These are phyloP conservation scores for Diospyros kaki DNA, from an alignment of 148 eudicot genomes.

Conservation along the genomic window DNA sequence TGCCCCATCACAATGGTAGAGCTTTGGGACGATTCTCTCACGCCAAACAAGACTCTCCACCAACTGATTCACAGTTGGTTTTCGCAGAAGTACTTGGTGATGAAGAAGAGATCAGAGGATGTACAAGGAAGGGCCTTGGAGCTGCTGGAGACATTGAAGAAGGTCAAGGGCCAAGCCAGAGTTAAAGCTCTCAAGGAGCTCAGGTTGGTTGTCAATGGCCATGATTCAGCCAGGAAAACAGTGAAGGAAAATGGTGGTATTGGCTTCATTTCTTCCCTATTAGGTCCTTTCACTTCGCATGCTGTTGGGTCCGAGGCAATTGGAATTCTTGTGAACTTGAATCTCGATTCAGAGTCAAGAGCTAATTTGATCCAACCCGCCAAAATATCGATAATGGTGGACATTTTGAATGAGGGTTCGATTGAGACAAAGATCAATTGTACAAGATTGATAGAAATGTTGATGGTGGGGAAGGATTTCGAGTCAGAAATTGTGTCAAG, in stretches of 20 bases:
- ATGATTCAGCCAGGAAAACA: constrained; percentile 59
- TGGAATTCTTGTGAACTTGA: constrained; percentile 64
- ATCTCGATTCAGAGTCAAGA: constrained; percentile 40
- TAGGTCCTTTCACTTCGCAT: constrained; percentile 76
- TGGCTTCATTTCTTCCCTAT: constrained; percentile 43
- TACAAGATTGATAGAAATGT: constrained; percentile 46
- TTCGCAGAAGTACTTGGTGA: constrained; percentile 59
- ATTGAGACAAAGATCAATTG: constrained; percentile 80
- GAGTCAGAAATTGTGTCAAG: constrained; percentile 60
- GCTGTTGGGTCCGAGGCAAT: constrained; percentile 81
- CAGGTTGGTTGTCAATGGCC: constrained; percentile 37
- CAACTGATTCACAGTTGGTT: constrained; percentile 72
- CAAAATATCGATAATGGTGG: constrained; percentile 71
- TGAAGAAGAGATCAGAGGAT: constrained; percentile 88
- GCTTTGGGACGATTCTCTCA: constrained; percentile 74
- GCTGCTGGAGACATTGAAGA: constrained; percentile 63
- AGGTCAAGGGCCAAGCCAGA: constrained; percentile 68
- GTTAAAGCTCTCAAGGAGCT: constrained; percentile 68
- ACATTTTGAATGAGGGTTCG: constrained; percentile 88
- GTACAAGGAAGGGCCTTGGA: constrained; percentile 80
- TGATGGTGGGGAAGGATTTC: constrained; percentile 46
- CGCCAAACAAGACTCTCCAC: constrained; percentile 69
- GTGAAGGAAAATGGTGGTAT: constrained; percentile 62
- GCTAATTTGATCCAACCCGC: constrained; percentile 59
- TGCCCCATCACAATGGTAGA: constrained; percentile 89